Conservation (phyloP, 345 rosid species). For the Syzygium aromaticum region DNA sequence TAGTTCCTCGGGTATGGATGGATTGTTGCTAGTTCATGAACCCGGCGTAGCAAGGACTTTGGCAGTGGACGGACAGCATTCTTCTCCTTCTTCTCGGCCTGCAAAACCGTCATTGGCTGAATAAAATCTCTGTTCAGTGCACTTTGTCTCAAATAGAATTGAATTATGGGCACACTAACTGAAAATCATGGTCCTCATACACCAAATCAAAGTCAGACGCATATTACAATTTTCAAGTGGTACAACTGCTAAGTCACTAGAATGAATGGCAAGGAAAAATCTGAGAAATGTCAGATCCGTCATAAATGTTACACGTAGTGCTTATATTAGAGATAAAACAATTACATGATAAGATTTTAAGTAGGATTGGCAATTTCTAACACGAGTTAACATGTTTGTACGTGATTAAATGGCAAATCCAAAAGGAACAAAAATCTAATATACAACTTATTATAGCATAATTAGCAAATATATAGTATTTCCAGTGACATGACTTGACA, state of each 20-base stretch:
- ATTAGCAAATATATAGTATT: neutral
- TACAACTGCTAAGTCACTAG: neutral
- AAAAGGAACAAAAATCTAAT: neutral
- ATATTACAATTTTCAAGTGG: neutral
- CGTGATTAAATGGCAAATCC: neutral
- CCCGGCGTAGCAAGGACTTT: constrained; percentile 38
- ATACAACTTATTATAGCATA: neutral
- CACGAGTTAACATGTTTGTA: neutral
- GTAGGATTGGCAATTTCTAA: neutral
- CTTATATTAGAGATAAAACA: neutral
- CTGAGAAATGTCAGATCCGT: neutral
- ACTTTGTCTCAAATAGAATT: neutral
- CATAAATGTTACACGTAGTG: neutral
- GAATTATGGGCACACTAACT: neutral
- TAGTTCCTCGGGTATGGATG: constrained; percentile 63
- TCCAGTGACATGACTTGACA: neutral
- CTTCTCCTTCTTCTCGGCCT: constrained; percentile 43
- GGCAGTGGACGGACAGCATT: constrained; percentile 37
- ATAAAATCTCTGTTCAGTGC: neutral
- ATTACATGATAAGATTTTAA: neutral
- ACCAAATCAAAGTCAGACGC: neutral
- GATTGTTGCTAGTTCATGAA: constrained; percentile 57
- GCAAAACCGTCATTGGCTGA: constrained; percentile 7
- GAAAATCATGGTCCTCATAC: neutral
- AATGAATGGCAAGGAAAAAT: neutral